Conservation (phyloP, 306 rosid genomes). For the Nissolia schottii region DNA sequence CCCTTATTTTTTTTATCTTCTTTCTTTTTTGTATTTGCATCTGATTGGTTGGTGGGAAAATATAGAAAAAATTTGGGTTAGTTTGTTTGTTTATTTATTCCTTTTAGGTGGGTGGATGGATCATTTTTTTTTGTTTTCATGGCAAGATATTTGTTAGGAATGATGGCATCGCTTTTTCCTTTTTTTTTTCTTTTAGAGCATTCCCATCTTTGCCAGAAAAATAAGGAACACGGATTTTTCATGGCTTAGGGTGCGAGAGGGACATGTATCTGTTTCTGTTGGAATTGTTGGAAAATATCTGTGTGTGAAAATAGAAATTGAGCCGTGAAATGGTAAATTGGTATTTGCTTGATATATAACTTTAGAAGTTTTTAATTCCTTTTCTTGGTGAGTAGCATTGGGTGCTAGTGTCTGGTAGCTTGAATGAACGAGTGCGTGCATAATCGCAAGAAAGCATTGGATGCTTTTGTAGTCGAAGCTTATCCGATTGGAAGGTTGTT, state of each 20-base stretch:
- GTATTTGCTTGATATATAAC: neutral
- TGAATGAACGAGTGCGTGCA: constrained; percentile 14
- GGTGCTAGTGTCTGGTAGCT: constrained; percentile 13
- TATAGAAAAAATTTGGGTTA: neutral
- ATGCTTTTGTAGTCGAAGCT: constrained; percentile 30
- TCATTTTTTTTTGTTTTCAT: constrained; percentile 1
- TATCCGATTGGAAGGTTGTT: constrained; percentile 30
- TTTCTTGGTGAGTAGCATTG: neutral
- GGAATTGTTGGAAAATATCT: neutral
- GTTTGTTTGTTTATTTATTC: neutral
- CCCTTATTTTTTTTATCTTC: neutral
- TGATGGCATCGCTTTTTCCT: neutral
- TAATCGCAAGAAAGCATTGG: constrained; percentile 29
- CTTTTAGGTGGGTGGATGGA: neutral
- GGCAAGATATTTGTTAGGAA: constrained; percentile 4
- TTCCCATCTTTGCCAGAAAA: neutral
- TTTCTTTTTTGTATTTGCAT: neutral
- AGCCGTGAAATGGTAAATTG: neutral
- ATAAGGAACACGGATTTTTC: constrained; percentile 4
- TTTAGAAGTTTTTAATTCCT: neutral
- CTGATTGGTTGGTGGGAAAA: constrained; percentile 19
- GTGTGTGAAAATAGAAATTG: neutral
- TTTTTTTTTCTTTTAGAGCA: neutral
- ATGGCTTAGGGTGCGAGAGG: neutral
- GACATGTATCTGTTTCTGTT: neutral